Base-by-base conservation (phyloP, 805 yeast genomes). In the Wickerhamomyces bovis region DNA sequence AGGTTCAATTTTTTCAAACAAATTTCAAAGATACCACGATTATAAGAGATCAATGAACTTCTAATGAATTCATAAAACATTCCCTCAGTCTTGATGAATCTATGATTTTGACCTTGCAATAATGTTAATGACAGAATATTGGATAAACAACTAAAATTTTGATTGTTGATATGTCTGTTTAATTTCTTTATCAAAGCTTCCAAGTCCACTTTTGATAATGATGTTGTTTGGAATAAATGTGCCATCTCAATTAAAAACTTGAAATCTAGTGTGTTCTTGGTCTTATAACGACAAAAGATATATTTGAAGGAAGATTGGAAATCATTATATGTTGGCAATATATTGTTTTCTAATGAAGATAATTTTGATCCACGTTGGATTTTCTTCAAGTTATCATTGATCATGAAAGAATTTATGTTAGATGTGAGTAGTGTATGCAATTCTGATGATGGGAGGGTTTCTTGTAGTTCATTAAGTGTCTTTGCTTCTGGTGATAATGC, bases 1-100 rank as follows among this genome's bases (percentile, higher is more conserved):
- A 50, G 9, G 22, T 50, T 47, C 15, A 50, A 21, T 11, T 31
- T 40, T 4, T 15, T 20, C 10, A 50, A 9, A 22, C 53, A 50
- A 15, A 33, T 44, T 8, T 44, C 42, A 36, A 50, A 44, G 6
- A 47, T 23, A 2, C 40, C 21, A 23, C 41, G 40, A 38, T 50
- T 50, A 4, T n/a, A 12, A 10, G 48, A 40, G 4, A 31, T 11
- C 3, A 44, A 30, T 20, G 53, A 35, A 25, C 41, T 39, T 33
- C 35, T 30, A n/a, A 50, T 12, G 8, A 50, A 41, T n/a, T 44
- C 35, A 12, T 19, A 22, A n/a, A 50, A 41, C 3, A 42, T 42
- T n/a, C 19, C 35, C 22, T 50, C 53, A 12, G 30, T 19, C 19
- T 26, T 42, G n/a, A 48, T 39, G 16, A 39, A 42, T 19, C 19